Evolutionary conservation across 495 filamentous ascomycete genomes (phyloP).

Genomic region (Penicillium antarcticum): DNA sequence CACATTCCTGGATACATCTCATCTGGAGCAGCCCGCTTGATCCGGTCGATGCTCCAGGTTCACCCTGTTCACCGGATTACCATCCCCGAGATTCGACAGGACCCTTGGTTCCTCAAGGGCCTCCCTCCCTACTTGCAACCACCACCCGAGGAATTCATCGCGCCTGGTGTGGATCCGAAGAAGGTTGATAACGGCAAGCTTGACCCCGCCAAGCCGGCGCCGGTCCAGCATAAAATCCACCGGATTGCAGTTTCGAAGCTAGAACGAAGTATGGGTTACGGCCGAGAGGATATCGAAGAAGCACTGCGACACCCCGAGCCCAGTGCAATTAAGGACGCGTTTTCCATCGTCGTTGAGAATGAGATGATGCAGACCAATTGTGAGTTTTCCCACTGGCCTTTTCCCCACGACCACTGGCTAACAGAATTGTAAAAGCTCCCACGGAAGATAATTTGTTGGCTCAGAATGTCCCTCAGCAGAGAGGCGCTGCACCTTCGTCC

Average conservation of each 20-base stretch:
- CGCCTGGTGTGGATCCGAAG: constrained; percentile 87
- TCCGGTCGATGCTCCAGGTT: constrained; percentile 90
- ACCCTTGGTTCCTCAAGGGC: constrained; percentile 90
- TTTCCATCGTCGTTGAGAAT: constrained; percentile 95
- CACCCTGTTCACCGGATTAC: constrained; percentile 92
- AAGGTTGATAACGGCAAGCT: constrained; percentile 79
- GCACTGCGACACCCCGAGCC: constrained; percentile 88
- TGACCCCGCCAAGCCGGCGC: constrained; percentile 69
- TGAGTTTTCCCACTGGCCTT: constrained; percentile 33
- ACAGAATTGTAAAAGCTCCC: constrained; percentile 27
- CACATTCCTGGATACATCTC: constrained; percentile 85
- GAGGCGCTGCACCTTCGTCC: constrained; percentile 14
- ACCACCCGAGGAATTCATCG: constrained; percentile 88
- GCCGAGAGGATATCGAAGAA: constrained; percentile 89
- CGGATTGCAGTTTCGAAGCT: constrained; percentile 90
- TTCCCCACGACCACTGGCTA: constrained; percentile 7
- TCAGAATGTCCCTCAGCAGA: constrained; percentile 23
- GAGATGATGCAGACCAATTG: constrained; percentile 95
- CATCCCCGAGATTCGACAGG: constrained; percentile 87
- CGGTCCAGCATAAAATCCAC: constrained; percentile 84
- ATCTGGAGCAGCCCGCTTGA: constrained; percentile 76
- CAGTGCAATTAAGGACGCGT: constrained; percentile 97
- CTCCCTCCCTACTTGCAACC: constrained; percentile 81
- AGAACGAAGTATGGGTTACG: constrained; percentile 96
- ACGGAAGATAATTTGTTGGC: constrained; percentile 40